Percentiles rank a stretch among this genome's conserved stretches.
phyloP scores from a whole-genome alignment of 179 eudicot genomes.

The Sideroxylon spinosum region DNA sequence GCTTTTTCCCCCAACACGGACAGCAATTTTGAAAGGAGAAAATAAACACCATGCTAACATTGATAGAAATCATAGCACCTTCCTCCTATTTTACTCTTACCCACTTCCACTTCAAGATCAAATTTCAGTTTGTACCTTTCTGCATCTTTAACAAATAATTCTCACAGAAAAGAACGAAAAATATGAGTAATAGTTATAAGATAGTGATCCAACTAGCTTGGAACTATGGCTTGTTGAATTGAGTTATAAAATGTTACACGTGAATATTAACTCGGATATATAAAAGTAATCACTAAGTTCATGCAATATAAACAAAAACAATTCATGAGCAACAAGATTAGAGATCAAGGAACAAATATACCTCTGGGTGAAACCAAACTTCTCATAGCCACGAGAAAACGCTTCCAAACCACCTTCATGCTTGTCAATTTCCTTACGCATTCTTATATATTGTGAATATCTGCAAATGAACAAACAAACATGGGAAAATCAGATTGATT shows the following conservation, averaged over 20 bases:
- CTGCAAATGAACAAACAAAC: constrained; percentile 31
- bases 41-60: neutral
- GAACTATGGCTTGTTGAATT: no score
- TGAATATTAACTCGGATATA: no score
- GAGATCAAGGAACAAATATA: constrained; percentile 12
- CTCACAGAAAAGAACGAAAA: neutral
- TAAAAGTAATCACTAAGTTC: neutral
- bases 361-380: constrained; percentile 85
- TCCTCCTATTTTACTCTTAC: neutral
- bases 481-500: neutral
- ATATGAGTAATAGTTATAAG: no score
- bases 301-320: neutral
- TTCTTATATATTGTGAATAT: constrained; percentile 56
- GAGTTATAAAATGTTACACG: no score
- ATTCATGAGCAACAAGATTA: neutral
- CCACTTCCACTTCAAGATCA: neutral
- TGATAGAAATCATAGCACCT: neutral
- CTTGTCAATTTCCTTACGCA: constrained; percentile 78
- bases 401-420: constrained; percentile 85
- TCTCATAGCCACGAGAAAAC: constrained; percentile 95
- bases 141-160: neutral
- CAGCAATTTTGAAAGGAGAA: neutral
- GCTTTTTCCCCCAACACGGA: neutral
- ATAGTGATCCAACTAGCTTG: no score
- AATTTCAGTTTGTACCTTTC: neutral